A percentile compares a stretch with the other conserved stretches of the same genome.
Conservation (phyloP, 306 rosid genomes). For the Sechiopsis laciniata region DNA sequence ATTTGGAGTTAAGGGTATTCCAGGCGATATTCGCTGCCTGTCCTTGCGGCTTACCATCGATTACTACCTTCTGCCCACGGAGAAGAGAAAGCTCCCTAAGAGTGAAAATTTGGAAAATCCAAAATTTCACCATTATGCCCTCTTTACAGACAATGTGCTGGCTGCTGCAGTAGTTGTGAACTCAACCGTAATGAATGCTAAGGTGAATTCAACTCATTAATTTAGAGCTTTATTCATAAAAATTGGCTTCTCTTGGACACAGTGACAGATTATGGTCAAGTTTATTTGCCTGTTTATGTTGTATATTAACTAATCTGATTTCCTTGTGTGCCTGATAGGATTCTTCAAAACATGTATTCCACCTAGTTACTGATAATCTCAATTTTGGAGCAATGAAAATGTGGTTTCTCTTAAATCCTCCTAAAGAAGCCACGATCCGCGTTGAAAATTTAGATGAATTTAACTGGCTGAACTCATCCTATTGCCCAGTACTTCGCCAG, state of each 20-base stretch:
- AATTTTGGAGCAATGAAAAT: conserved; percentile 95
- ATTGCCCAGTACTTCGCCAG: conserved; percentile 92
- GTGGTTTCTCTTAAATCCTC: conserved; percentile 98
- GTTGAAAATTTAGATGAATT: conserved; percentile 91
- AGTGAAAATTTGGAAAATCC: conserved; percentile 84
- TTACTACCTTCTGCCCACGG: conserved; percentile 74
- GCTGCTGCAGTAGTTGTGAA: conserved; percentile 94
- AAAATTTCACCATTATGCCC: conserved; percentile 71
- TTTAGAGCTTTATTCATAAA: neutral
- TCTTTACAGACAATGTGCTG: conserved; percentile 94
- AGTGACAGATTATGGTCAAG: neutral
- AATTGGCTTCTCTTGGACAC: neutral
- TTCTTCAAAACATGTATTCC: conserved; percentile 88
- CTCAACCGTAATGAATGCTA: conserved; percentile 70
- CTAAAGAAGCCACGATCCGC: conserved; percentile 82
- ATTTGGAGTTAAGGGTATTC: conserved; percentile 89
- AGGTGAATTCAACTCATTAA: conserved; percentile 40
- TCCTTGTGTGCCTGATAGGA: conserved; percentile 54
- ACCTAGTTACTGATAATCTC: conserved; percentile 85
- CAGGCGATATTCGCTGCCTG: conserved; percentile 83
- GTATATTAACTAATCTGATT: conserved; percentile 20
- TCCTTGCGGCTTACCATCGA: conserved; percentile 87
- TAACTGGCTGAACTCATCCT: conserved; percentile 92
- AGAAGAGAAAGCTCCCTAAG: conserved; percentile 66
- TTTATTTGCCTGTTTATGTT: neutral